Base-by-base conservation (phyloP, 2,329 filamentous ascomycete species). In the Exophiala sp. region DNA sequence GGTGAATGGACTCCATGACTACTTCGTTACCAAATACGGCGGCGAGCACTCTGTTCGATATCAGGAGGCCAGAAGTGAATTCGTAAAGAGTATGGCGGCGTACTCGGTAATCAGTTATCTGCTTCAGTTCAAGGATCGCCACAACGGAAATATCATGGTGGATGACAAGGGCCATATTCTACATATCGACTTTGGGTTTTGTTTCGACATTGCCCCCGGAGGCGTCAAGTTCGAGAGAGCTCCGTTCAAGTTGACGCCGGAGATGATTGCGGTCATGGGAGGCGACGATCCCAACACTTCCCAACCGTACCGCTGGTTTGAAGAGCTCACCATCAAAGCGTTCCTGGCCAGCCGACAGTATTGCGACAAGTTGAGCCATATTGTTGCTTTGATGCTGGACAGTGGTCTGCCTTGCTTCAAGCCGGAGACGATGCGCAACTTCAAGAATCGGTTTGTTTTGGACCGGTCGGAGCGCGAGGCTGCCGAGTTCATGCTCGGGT, bases 81-180 rank as follows among this genome's bases (percentile, higher is more conserved):
- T 99, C 66, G 90, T 98, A 70, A 98, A 98, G 74, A 93, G 86
- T 65, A 97, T 98, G 93, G 93, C 94, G 0, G 94, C 93, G 10
- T 98, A 98, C 73, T 94, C 87, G 14, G 85, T 98, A 63, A 97
- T 98, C 58, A 94, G 88, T 0, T 98, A 95, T 72, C 76, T 98
- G 11, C 74, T 98, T 30, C 94, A 98, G 64, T 97, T 99, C 82
- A 99, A 99, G 70, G 93, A 99, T 66, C 84, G 93, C 2, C 93
- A 98, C 73, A 98, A 98, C 68, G 93, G 93, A 55, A 98, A 98
- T 74, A 98, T 98, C 74, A 98, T 98, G 94, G 83, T 98, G 57
- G 91, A 98, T 67, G 91, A 96, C 63, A 87, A 86, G 0, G 93
- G 94, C 2, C 93, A 98, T 70, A 95, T 98, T 63, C 80, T 98